Conservation (phyloP, 2,329 filamentous ascomycete species). For the Tolypocladium album region DNA sequence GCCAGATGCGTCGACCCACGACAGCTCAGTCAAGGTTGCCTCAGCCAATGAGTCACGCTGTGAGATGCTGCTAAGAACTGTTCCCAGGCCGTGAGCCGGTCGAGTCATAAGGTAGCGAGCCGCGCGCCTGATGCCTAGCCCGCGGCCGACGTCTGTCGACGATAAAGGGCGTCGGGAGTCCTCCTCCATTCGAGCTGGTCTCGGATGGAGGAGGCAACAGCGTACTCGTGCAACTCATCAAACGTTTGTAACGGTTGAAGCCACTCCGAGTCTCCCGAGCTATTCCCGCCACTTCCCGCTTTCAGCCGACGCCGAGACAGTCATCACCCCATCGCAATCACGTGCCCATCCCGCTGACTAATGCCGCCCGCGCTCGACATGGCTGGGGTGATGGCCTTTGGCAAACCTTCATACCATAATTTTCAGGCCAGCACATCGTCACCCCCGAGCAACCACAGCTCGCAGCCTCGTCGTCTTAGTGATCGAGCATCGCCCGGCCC, state of each 20-base stretch:
- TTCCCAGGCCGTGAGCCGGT: background rate
- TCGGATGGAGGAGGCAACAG: background rate
- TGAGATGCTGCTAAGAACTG: background rate
- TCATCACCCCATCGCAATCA: conserved; percentile 9
- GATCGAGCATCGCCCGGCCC: background rate
- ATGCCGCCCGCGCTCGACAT: conserved; percentile 8
- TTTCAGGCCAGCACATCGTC: conserved; percentile 14
- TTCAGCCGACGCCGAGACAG: background rate
- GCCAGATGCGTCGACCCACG: background rate
- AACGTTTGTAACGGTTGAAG: background rate
- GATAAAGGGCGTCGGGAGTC: background rate
- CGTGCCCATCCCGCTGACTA: conserved; percentile 18
- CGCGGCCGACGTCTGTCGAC: background rate
- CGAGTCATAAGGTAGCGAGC: background rate
- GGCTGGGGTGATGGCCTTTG: background rate
- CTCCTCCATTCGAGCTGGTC: conserved; percentile 1
- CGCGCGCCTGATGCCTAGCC: conserved; percentile 1
- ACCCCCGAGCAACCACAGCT: conserved; percentile 5
- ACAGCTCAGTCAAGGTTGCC: background rate
- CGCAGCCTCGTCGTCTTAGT: background rate
- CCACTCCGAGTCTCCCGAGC: background rate
- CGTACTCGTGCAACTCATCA: background rate
- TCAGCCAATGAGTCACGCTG: conserved; percentile 1
- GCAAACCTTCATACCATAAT: conserved; percentile 14
- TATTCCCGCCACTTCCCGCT: background rate